Percentiles rank a stretch among this genome's conserved stretches.
Evolutionary conservation across 768 basidiomycete species (phyloP).

Genomic region (Cytidiella melzeri): DNA sequence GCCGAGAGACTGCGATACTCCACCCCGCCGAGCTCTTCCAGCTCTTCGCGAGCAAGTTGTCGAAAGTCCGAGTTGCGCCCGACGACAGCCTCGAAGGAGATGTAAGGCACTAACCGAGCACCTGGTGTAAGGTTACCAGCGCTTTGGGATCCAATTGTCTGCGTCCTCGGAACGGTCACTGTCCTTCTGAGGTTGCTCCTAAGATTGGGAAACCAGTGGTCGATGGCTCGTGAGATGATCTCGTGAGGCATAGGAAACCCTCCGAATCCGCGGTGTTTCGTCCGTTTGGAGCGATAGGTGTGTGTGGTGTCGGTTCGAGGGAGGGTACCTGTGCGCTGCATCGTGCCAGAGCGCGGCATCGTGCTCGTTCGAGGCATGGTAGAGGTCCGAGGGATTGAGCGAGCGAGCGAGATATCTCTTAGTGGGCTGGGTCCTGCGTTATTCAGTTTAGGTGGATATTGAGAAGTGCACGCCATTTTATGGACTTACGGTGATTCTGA

Average conservation of each 20-base stretch:
- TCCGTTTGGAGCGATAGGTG: slow-evolving; percentile 11
- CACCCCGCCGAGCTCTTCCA: slow-evolving; percentile 90
- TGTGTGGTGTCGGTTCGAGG: slow-evolving; percentile 14
- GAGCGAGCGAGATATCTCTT: neutral
- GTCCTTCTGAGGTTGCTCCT: slow-evolving; percentile 56
- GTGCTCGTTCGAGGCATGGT: neutral
- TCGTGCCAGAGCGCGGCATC: slow-evolving; percentile 15
- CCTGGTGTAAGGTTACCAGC: slow-evolving; percentile 29
- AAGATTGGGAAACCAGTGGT: slow-evolving; percentile 57
- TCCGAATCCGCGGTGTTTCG: slow-evolving; percentile 50
- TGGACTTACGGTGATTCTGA: neutral
- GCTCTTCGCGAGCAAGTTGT: slow-evolving; percentile 67
- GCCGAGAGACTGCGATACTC: slow-evolving; percentile 84
- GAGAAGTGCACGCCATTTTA: no score
- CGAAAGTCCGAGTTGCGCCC: slow-evolving; percentile 75
- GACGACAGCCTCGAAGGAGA: slow-evolving; percentile 81
- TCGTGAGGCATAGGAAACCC: slow-evolving; percentile 71
- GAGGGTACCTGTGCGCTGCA: slow-evolving; percentile 15
- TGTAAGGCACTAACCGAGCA: slow-evolving; percentile 64
- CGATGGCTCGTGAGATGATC: slow-evolving; percentile 44
- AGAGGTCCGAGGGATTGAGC: slow-evolving; percentile 5
- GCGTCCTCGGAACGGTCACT: slow-evolving; percentile 69
- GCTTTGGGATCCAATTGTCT: slow-evolving; percentile 46
- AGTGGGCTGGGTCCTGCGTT: neutral
- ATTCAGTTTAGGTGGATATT: no score